Base-by-base conservation (phyloP, 2,329 filamentous ascomycete genomes). In the Dactylellina haptotyla region DNA sequence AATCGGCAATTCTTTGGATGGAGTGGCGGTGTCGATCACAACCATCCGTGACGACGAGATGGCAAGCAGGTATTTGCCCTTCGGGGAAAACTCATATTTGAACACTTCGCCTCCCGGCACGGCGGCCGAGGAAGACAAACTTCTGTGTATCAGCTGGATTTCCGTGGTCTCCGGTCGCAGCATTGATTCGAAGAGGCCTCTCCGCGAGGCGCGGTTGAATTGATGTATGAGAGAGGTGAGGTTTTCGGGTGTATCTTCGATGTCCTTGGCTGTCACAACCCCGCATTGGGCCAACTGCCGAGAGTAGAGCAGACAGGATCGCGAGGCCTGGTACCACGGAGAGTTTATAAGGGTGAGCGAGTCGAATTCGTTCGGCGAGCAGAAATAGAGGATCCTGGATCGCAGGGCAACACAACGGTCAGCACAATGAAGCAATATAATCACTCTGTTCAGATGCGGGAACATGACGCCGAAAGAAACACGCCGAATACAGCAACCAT, bases 21-120 rank as follows among this genome's bases (percentile, higher is more conserved):
- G 81, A 0, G 83, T 83, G 20, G 86, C 85, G 2, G 91, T 83
- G 79, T 94, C 89, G 57, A 96, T 83, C 32, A 96, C 86, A 77
- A 93, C 90, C 76, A 96, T 91, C 66, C 92, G 86, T 10, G 92
- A 93, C 37, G 92, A 96, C 80, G 92, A 96, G 80, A 93, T 91
- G 57, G 90, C 92, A 41, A 96, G 85, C 28, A 96, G 82, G 77
- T 89, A 87, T 76, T 89, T 88, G 1, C 91, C 92, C 61, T 86
- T 87, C 4, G 91, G 88, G 1, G 92, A 96, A 70, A 92, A 87
- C 75, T 87, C 88, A 80, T 96, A 96, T 62, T 92, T 90, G 82
- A 96, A 91, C 48, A 91, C 91, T 80, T 96, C 92, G 30, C 91
- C 91, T 32, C 90, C 90, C 0, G 92, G 92, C 75, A 89, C 90